These are phyloP conservation scores for Coprinopsis sp. DNA, from an alignment of 768 basidiomycete genomes.

Conservation along the genomic window DNA sequence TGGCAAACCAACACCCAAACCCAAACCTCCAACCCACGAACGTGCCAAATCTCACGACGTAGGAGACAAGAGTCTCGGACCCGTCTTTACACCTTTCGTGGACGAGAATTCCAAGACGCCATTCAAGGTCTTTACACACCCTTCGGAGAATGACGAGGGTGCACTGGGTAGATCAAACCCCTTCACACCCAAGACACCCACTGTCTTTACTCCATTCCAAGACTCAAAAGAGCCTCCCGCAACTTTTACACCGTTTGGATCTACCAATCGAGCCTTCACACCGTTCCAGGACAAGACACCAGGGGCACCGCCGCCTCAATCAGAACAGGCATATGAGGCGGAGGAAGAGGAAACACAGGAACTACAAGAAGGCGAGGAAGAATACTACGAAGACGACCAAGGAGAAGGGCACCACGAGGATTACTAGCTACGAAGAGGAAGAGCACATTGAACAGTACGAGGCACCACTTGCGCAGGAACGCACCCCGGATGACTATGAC, in stretches of 20 bases:
- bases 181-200: slow-evolving; percentile 45
- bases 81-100: slow-evolving; percentile 35
- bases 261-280: slow-evolving; percentile 20
- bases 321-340: slow-evolving; percentile 27
- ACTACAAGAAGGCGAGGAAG: slow-evolving; percentile 24
- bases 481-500: slow-evolving; percentile 25
- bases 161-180: slow-evolving; percentile 23
- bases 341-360: slow-evolving; percentile 24
- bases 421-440: slow-evolving; percentile 22
- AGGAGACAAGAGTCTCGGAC: not conserved
- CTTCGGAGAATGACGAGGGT: slow-evolving; percentile 45
- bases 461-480: slow-evolving; percentile 23
- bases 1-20: slow-evolving; percentile 36
- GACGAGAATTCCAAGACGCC: slow-evolving; percentile 45
- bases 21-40: slow-evolving; percentile 33
- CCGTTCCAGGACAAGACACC: slow-evolving; percentile 25
- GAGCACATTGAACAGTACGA: slow-evolving; percentile 30
- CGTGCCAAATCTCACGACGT: slow-evolving; percentile 40
- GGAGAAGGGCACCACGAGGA: slow-evolving; percentile 12
- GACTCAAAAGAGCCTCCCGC: slow-evolving; percentile 29
- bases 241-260: slow-evolving; percentile 36
- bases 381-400: slow-evolving; percentile 19
- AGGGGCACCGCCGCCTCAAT: slow-evolving; percentile 16
- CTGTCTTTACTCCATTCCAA: slow-evolving; percentile 38
- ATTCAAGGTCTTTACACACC: slow-evolving; percentile 71